A percentile compares a stretch with the other conserved stretches of the same genome.
Conservation (phyloP, 148 eudicot genomes). For the Fagopyrum homotropicum region DNA sequence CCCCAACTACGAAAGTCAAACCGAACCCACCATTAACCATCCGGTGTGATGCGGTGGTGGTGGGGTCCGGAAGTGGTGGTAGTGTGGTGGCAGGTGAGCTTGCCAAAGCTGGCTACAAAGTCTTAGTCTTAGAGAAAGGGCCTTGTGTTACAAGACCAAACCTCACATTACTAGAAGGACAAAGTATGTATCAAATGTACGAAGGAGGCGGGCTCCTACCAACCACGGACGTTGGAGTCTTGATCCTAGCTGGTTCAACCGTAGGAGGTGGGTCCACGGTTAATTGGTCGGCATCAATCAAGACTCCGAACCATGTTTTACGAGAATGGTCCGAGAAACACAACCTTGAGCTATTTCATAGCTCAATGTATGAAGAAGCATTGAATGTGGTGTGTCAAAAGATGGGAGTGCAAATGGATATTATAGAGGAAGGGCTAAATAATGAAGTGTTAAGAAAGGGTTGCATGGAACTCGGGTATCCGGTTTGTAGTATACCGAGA, state of each 20-base stretch:
- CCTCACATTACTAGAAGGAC: slow-evolving; percentile 65
- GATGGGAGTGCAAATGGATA: slow-evolving; percentile 68
- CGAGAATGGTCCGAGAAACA: slow-evolving; percentile 45
- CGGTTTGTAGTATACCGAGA: slow-evolving; percentile 36
- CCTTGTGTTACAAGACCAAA: slow-evolving; percentile 41
- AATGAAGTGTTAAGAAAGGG: slow-evolving; percentile 57
- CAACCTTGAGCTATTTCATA: slow-evolving; percentile 42
- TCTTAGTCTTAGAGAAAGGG: slow-evolving; percentile 70
- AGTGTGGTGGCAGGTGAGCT: slow-evolving; percentile 65
- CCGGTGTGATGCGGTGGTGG: slow-evolving; percentile 62
- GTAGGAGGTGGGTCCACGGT: slow-evolving; percentile 75
- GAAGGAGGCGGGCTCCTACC: slow-evolving; percentile 47
- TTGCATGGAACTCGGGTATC: slow-evolving; percentile 59
- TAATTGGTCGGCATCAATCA: slow-evolving; percentile 73
- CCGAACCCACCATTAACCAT: slow-evolving; percentile 28
- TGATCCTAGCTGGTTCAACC: slow-evolving; percentile 59
- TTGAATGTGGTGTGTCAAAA: slow-evolving; percentile 49
- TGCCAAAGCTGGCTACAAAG: slow-evolving; percentile 68
- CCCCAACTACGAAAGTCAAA: background rate
- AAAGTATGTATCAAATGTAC: slow-evolving; percentile 54
- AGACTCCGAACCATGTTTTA: slow-evolving; percentile 47
- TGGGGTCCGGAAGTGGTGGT: slow-evolving; percentile 78
- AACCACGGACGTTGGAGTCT: slow-evolving; percentile 34
- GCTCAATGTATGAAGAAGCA: slow-evolving; percentile 39
- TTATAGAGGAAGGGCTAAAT: slow-evolving; percentile 50